These are phyloP conservation scores for Retiboletus fuscus DNA, from an alignment of 1,284 basidiomycete species.

Conservation along the genomic window DNA sequence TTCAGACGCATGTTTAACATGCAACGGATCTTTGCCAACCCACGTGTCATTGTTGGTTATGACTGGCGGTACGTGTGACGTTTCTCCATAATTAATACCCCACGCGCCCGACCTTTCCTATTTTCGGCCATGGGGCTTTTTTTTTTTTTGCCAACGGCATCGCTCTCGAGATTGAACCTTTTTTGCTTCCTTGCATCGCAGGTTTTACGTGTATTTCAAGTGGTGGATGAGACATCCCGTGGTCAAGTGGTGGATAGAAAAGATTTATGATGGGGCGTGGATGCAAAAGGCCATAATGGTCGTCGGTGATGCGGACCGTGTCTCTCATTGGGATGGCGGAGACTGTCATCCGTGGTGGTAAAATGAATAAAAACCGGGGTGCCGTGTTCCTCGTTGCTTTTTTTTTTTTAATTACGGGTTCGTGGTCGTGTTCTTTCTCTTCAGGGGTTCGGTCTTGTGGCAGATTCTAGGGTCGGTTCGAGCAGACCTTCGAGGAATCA, in stretches of 20 bases:
- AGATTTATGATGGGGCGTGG: slow-evolving; percentile 53
- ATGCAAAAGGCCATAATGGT: slow-evolving; percentile 54
- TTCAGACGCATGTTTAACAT: slow-evolving; percentile 60
- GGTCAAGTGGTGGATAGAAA: slow-evolving; percentile 60
- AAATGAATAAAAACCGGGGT: not conserved
- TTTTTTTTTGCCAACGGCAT: too few relatives aligned
- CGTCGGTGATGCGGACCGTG: slow-evolving; percentile 47
- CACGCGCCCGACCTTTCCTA: not conserved
- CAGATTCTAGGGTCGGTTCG: not conserved
- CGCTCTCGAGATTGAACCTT: too few relatives aligned
- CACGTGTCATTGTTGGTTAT: slow-evolving; percentile 41
- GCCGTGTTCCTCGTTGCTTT: not conserved
- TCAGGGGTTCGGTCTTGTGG: not conserved
- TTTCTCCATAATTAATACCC: not conserved
- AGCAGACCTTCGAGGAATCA: not conserved
- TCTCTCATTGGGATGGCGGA: slow-evolving; percentile 38
- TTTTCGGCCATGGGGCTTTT: not conserved
- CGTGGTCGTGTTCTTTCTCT: not conserved
- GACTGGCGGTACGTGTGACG: slow-evolving; percentile 35
- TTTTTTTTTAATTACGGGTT: not conserved
- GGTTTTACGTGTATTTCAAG: slow-evolving; percentile 61
- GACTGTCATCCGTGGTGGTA: slow-evolving; percentile 40
- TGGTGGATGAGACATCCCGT: slow-evolving; percentile 57
- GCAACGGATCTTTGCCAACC: slow-evolving; percentile 44
- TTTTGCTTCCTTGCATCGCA: slow-evolving; percentile 5